A percentile compares a stretch with the other conserved stretches of the same genome.
Evolutionary conservation across 2,329 filamentous ascomycete genomes (phyloP).

Genomic region (Ilyonectria robusta): DNA sequence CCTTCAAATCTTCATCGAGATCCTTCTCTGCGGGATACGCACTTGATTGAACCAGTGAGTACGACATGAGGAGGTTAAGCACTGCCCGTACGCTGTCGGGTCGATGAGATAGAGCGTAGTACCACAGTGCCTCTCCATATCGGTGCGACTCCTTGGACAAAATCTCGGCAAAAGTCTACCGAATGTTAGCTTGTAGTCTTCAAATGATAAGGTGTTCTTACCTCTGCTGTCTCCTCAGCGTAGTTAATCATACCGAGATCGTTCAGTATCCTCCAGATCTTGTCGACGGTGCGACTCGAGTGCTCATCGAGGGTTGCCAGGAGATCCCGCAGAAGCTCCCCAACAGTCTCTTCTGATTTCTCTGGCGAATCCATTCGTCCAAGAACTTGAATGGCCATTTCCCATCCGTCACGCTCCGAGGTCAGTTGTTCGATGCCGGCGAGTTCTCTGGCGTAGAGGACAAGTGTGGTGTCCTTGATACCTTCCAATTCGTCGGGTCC

Average conservation of each 20-base stretch:
- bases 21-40: slow-evolving; percentile 81
- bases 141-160: slow-evolving; percentile 80
- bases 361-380: slow-evolving; percentile 83
- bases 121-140: slow-evolving; percentile 90
- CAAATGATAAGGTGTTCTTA: slow-evolving; percentile 57
- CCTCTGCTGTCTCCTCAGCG: slow-evolving; percentile 86
- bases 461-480: slow-evolving; percentile 84
- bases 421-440: slow-evolving; percentile 68
- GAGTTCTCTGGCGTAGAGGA: slow-evolving; percentile 80
- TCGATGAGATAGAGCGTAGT: slow-evolving; percentile 89
- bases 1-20: slow-evolving; percentile 79
- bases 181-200: slow-evolving; percentile 44
- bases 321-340: slow-evolving; percentile 77
- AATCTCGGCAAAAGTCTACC: slow-evolving; percentile 85
- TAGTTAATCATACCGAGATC: slow-evolving; percentile 84
- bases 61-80: slow-evolving; percentile 87
- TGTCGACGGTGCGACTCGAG: slow-evolving; percentile 81
- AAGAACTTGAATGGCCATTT: slow-evolving; percentile 86
- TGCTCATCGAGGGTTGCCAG: slow-evolving; percentile 75
- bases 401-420: slow-evolving; percentile 81
- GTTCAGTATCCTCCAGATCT: slow-evolving; percentile 83
- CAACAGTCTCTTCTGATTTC: slow-evolving; percentile 80
- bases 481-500: slow-evolving; percentile 73
- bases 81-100: slow-evolving; percentile 86
- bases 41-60: slow-evolving; percentile 87